Evolutionary conservation across 1,139 yeast species (phyloP).

Genomic region (Ashbya aceris): DNA sequence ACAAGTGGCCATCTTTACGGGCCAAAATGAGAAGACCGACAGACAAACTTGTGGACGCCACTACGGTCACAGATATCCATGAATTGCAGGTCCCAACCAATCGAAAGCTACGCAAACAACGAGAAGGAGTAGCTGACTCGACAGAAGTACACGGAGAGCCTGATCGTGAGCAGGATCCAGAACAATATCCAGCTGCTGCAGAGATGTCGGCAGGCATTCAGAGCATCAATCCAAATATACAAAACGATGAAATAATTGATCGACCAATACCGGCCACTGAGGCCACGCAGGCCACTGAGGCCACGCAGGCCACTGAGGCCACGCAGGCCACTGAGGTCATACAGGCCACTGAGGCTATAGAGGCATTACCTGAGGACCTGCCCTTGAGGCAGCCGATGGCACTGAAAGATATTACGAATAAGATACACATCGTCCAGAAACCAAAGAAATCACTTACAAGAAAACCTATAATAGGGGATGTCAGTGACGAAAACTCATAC

Average conservation of each 20-base stretch:
- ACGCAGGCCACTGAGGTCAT: no score
- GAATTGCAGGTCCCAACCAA: conserved; percentile 22
- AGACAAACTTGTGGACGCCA: conserved; percentile 51
- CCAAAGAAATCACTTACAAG: conserved; percentile 22
- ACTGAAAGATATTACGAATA: conserved; percentile 21
- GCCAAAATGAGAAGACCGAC: conserved; percentile 66
- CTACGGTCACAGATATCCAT: conserved; percentile 26
- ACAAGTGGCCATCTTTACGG: conserved; percentile 58
- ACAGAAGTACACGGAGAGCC: no score
- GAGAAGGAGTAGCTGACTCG: no score
- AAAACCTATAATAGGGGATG: conserved; percentile 23
- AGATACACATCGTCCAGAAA: conserved; percentile 8
- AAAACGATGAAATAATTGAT: no score
- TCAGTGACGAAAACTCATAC: conserved; percentile 17
- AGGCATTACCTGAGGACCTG: background rate
- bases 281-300: no score
- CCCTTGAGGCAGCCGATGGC: conserved; percentile 4
- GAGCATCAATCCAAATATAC: no score
- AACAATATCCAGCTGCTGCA: no score
- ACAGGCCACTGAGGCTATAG: no score
- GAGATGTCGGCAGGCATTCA: no score
- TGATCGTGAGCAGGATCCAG: no score
- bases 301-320: no score
- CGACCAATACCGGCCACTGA: no score
- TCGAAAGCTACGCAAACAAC: conserved; percentile 2